Percentiles rank a stretch among this genome's conserved stretches.
Evolutionary conservation across 2,329 filamentous ascomycete species (phyloP).

Genomic region (Aureobasidium sp.): DNA sequence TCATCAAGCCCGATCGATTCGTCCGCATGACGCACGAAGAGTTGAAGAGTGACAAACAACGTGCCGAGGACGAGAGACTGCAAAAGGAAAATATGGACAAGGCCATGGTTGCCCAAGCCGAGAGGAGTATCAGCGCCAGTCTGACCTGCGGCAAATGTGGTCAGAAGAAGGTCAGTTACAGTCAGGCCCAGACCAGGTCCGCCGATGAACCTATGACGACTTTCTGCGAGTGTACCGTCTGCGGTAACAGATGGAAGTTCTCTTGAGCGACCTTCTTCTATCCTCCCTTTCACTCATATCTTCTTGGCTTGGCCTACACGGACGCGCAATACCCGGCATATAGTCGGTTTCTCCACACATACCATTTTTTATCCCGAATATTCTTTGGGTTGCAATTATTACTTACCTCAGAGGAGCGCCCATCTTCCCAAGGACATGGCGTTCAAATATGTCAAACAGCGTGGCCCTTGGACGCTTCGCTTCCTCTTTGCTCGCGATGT

Average conservation of each 20-base stretch:
- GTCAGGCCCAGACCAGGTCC: conserved; percentile 87
- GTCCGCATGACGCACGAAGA: conserved; percentile 85
- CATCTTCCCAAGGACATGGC: neutral
- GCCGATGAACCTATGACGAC: conserved; percentile 80
- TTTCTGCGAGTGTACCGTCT: conserved; percentile 49
- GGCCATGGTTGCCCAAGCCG: conserved; percentile 85
- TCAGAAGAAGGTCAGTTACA: conserved; percentile 91
- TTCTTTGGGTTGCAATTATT: neutral
- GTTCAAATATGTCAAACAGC: neutral
- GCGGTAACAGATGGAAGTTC: conserved; percentile 47
- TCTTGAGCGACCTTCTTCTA: conserved; percentile 23
- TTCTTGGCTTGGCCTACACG: neutral
- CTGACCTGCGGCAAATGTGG: conserved; percentile 88
- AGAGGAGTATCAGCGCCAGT: conserved; percentile 83
- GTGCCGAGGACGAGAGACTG: conserved; percentile 66
- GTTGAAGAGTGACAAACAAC: conserved; percentile 78
- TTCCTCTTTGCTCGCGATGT: neutral
- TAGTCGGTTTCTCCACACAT: neutral
- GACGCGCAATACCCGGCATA: neutral
- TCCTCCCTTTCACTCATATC: neutral
- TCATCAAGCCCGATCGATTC: conserved; percentile 65
- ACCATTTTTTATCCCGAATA: neutral
- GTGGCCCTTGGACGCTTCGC: neutral
- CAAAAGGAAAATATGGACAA: conserved; percentile 94
- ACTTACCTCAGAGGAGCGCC: neutral